Evolutionary conservation across 1,284 basidiomycete species (phyloP).

Genomic region (Heterobasidion irregulare): DNA sequence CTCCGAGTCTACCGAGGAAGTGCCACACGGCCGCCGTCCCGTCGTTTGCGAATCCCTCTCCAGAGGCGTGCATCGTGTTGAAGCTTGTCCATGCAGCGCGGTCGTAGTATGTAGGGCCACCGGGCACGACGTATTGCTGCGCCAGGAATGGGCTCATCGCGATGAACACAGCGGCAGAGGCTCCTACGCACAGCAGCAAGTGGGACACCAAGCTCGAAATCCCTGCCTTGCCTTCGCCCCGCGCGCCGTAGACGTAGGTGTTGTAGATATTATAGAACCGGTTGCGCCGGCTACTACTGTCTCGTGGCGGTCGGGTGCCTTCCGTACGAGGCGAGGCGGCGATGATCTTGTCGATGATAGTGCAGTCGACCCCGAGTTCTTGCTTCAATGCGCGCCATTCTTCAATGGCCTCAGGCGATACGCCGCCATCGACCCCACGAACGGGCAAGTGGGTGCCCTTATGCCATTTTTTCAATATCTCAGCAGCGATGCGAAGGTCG

Average conservation of each 20-base stretch:
- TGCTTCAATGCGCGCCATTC: conserved; percentile 73
- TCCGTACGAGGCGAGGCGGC: conserved; percentile 38
- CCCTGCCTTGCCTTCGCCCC: conserved; percentile 17
- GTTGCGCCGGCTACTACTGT: conserved; percentile 28
- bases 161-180: conserved; percentile 47
- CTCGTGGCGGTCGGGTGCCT: conserved; percentile 22
- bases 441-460: conserved; percentile 46
- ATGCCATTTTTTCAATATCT: conserved; percentile 63
- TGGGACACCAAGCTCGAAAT: conserved; percentile 23
- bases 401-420: conserved; percentile 53
- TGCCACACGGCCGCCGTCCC: conserved; percentile 49
- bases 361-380: conserved; percentile 67
- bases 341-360: conserved; percentile 69
- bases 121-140: conserved; percentile 51
- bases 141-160: conserved; percentile 48
- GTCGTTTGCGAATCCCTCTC: conserved; percentile 52
- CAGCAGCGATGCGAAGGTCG: conserved; percentile 45
- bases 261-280: conserved; percentile 81
- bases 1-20: conserved; percentile 53
- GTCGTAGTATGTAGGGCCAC: conserved; percentile 66
- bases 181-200: conserved; percentile 42
- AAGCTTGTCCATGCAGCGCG: conserved; percentile 72
- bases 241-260: conserved; percentile 61
- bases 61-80: conserved; percentile 57
- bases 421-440: conserved; percentile 33